Base-by-base conservation (phyloP, 345 rosid genomes). In the Theobroma cacao region DNA sequence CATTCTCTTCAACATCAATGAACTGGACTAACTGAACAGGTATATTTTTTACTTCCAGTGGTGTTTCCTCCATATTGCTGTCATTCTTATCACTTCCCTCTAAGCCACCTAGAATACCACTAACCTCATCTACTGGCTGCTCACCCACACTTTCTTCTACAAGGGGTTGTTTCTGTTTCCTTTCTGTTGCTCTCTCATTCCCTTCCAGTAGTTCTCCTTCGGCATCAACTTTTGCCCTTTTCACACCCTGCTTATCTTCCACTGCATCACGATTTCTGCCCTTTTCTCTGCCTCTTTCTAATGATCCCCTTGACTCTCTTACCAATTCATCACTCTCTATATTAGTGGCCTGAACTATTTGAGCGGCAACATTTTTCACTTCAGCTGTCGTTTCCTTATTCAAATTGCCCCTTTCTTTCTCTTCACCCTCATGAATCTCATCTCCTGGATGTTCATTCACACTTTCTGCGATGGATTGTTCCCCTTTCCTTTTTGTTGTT, bases 1-100 rank as follows among this genome's bases (percentile, higher is more conserved):
- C 79, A 24, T 81, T 80, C 61, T 75, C 80, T 70, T 60, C 77
- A 18, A 53, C 20, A 3, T 65, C 87, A 58, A 18, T 61, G 47
- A 26, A 56, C 58, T 43, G 72, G 69, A 64, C 62, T 74, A 74
- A 18, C 56, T 87, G 82, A 38, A 74, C 72, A 61, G 20, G 30
- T 30, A 77, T 30, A 38, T 75, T 61, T 20, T 63, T 65, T 28
- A 61, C 78, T 59, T 84, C 81, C 75, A 72, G 67, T 7, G 77
- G 66, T 2, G 64, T 50, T 43, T 40, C 77, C 45, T 28, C 43
- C 2, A 47, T n/a, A 53, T n/a, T 24, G 61, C 61, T 55, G 0
- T 71, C 81, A 74, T 34, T 71, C 52, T 20, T 40, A 69, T 67
- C 75, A n/a, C 72, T 77, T 77, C 61, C 80, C 15, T 75, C 74